Conservation (phyloP, 2,329 filamentous ascomycete species). For the Pyrenophora seminiperda region DNA sequence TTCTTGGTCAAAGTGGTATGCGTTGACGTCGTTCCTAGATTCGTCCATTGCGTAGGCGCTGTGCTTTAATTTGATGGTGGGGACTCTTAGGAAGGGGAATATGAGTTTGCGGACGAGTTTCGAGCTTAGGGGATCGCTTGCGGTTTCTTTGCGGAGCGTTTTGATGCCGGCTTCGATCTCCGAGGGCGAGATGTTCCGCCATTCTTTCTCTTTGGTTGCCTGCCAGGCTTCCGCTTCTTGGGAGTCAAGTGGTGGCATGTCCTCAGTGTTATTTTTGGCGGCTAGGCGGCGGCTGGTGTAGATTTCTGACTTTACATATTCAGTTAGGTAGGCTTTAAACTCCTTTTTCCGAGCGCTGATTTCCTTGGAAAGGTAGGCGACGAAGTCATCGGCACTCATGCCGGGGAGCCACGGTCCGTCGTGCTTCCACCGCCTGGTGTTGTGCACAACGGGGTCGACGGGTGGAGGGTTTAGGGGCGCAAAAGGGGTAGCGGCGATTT, state of each 20-base stretch:
- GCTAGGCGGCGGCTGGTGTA: slow-evolving; percentile 35
- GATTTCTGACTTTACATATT: slow-evolving; percentile 43
- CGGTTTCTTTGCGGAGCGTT: slow-evolving; percentile 54
- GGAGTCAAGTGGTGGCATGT: slow-evolving; percentile 29
- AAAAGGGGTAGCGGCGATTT: slow-evolving; percentile 19
- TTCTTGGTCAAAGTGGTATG: slow-evolving; percentile 42
- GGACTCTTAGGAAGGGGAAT: slow-evolving; percentile 62
- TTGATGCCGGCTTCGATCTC: slow-evolving; percentile 41
- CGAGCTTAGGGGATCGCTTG: slow-evolving; percentile 53
- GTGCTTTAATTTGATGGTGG: slow-evolving; percentile 46
- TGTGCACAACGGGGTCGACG: slow-evolving; percentile 30
- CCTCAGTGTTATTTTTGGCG: slow-evolving; percentile 17
- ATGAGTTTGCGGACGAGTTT: slow-evolving; percentile 58
- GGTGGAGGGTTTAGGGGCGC: slow-evolving; percentile 29
- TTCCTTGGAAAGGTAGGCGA: slow-evolving; percentile 54
- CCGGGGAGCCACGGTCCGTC: slow-evolving; percentile 64
- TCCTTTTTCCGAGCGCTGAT: slow-evolving; percentile 46
- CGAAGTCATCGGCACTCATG: slow-evolving; percentile 62
- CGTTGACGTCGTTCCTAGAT: slow-evolving; percentile 38
- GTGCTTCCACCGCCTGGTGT: slow-evolving; percentile 58
- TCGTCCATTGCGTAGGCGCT: slow-evolving; percentile 19
- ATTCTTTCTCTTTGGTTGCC: slow-evolving; percentile 30
- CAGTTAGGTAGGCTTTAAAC: slow-evolving; percentile 38
- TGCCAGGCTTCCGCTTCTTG: slow-evolving; percentile 30
- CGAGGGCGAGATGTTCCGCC: slow-evolving; percentile 29